Conservation (phyloP, 768 basidiomycete species). For the Amanita jacksonii region DNA sequence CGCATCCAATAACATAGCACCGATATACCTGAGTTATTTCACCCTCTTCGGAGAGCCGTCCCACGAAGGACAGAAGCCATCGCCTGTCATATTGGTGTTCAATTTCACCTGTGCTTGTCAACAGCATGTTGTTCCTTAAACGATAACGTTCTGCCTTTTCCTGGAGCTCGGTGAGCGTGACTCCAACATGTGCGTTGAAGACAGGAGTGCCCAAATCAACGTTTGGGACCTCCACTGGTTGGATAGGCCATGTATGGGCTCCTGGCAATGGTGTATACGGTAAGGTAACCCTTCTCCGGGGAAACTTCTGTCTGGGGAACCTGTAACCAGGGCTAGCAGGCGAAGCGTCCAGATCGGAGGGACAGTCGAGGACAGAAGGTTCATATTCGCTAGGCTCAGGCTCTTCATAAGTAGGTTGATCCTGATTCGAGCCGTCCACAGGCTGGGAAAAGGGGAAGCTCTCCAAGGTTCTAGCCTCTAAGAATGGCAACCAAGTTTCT, state of each 20-base stretch:
- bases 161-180: conserved; percentile 43
- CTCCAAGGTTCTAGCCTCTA: not conserved
- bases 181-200: conserved; percentile 55
- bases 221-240: too few species aligned
- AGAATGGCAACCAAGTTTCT: not conserved
- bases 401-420: not conserved
- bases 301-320: too few species aligned
- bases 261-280: too few species aligned
- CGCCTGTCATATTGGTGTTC: conserved; percentile 50
- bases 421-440: not conserved
- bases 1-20: conserved; percentile 59
- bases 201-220: conserved; percentile 42
- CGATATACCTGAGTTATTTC: conserved; percentile 51
- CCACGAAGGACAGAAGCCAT: conserved; percentile 62
- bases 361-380: not conserved
- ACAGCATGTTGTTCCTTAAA: conserved; percentile 30
- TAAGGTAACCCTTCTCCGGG: too few species aligned
- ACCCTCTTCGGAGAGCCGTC: conserved; percentile 50
- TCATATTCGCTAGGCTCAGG: conserved; percentile 7
- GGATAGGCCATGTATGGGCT: too few species aligned
- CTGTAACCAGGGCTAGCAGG: not conserved
- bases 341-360: not conserved
- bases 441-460: not conserved
- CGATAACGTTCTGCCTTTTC: conserved; percentile 47
- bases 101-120: not conserved